phyloP scores from a whole-genome alignment of 1,284 basidiomycete species.

The Papiliotrema nemorosa region DNA sequence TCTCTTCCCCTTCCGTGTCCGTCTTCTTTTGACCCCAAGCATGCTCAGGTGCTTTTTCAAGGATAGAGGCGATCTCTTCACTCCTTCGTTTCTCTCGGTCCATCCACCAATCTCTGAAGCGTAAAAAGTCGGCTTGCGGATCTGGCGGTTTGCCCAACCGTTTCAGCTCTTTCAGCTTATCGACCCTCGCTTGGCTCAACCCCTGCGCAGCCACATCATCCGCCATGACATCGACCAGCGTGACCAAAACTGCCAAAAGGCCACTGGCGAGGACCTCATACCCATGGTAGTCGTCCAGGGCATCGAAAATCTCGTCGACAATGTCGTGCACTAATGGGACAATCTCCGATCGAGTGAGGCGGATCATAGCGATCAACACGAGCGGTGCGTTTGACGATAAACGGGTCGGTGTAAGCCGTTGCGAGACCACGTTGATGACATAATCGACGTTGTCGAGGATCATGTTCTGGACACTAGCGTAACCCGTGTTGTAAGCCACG shows the following conservation, averaged over 20 bases:
- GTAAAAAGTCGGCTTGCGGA: conserved; percentile 44
- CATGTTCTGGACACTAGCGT: conserved; percentile 76
- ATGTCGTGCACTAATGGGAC: conserved; percentile 83
- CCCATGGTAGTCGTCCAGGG: conserved; percentile 87
- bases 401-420: conserved; percentile 68
- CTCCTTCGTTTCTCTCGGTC: conserved; percentile 51
- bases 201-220: conserved; percentile 58
- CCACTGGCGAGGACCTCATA: conserved; percentile 58
- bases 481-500: conserved; percentile 67
- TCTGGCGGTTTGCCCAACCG: conserved; percentile 41
- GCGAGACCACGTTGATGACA: conserved; percentile 79
- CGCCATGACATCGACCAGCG: conserved; percentile 77
- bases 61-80: conserved; percentile 51
- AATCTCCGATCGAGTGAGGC: conserved; percentile 76
- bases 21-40: conserved; percentile 38
- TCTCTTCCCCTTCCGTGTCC: conserved; percentile 17
- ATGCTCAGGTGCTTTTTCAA: conserved; percentile 60
- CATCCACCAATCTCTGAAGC: conserved; percentile 63
- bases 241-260: conserved; percentile 66
- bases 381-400: conserved; percentile 58
- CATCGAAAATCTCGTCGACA: conserved; percentile 91
- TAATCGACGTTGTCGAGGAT: conserved; percentile 92
- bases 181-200: conserved; percentile 18
- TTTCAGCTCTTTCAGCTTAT: conserved; percentile 40
- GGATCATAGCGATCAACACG: conserved; percentile 75